Conservation (phyloP, 148 eudicot genomes). For the Mesembryanthemum crystallinum region DNA sequence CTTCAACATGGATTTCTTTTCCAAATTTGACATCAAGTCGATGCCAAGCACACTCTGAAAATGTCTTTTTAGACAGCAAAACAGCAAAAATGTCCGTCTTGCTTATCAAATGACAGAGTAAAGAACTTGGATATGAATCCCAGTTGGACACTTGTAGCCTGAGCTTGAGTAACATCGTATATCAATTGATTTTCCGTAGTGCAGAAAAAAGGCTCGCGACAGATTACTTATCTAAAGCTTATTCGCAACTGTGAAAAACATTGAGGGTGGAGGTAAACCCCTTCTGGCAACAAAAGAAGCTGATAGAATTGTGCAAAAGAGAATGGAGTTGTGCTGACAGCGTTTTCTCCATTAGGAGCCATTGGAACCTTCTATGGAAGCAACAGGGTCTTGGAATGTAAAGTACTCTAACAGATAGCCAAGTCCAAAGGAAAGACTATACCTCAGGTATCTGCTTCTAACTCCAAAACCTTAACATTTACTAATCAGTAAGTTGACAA, state of each 20-base stretch:
- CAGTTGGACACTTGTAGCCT: too few species aligned
- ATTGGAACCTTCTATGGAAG: conserved; percentile 67
- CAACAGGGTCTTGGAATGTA: conserved; percentile 49
- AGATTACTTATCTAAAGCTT: not conserved
- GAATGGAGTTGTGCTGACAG: conserved; percentile 56
- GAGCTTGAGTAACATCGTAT: too few species aligned
- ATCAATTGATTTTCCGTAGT: too few species aligned
- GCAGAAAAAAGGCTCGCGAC: too few species aligned
- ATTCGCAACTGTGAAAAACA: not conserved
- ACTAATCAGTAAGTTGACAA: not conserved
- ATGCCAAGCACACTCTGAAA: too few species aligned
- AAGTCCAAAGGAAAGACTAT: conserved; percentile 56
- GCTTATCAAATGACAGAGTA: too few species aligned
- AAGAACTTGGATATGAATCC: too few species aligned
- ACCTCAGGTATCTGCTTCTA: conserved; percentile 49
- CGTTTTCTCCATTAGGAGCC: conserved; percentile 79
- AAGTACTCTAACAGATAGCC: conserved; percentile 64
- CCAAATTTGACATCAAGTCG: too few species aligned
- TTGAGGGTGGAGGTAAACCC: conserved; percentile 79
- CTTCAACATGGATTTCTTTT: too few species aligned
- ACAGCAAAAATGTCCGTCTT: too few species aligned
- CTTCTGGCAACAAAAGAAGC: conserved; percentile 65
- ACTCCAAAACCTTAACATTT: not conserved
- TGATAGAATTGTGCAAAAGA: conserved; percentile 58
- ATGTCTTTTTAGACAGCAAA: too few species aligned